Base-by-base conservation (phyloP, 495 filamentous ascomycete species). In the Amniculicola lignicola region DNA sequence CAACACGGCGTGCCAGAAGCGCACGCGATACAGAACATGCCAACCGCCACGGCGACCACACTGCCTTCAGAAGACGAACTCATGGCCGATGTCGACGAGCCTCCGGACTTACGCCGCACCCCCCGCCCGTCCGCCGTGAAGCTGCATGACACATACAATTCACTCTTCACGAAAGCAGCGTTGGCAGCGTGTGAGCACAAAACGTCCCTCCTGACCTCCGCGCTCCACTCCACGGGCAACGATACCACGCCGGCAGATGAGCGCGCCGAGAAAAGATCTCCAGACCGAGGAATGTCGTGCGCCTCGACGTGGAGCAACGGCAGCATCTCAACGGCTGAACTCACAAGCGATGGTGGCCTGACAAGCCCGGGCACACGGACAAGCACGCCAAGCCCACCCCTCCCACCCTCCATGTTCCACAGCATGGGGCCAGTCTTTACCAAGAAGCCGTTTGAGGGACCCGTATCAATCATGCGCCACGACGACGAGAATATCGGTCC, bases 271-370 rank as follows among this genome's bases (percentile, higher is more conserved):
- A 42, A 21, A 24, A 36, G 2, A 1, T 22, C 12, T 0, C 15
- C 42, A 0, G 25, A 42, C 18, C 51, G 67, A 14, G 61, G 62
- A 5, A 28, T 72, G 79, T 73, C 79, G 77, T 69, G 46, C 44
- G 80, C 83, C 46, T 91, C 90, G 47, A 84, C 85, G 40, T 84
- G 83, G 63, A 89, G 86, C 72, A 90, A 84, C 63, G 72, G 79
- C 57, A 94, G 88, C 72, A 76, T 82, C 48, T 95, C 91, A 12
- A 90, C 88, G 2, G 84, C 83, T 21, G 91, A 95, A 57, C 75
- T 95, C 47, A 96, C 89, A 23, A 95, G 90, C 70, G 93, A 95
- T 65, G 93, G 86, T 33, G 92, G 88, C 40, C 71, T 89, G 35
- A 95, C 90, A n/a, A 94, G 90, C 61, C 90, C 93, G 9, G 68